Evolutionary conservation across 2,329 filamentous ascomycete genomes (phyloP), one percentile per base, ranked within the genome.

Genomic region (Basipetospora chlamydospora): DNA sequence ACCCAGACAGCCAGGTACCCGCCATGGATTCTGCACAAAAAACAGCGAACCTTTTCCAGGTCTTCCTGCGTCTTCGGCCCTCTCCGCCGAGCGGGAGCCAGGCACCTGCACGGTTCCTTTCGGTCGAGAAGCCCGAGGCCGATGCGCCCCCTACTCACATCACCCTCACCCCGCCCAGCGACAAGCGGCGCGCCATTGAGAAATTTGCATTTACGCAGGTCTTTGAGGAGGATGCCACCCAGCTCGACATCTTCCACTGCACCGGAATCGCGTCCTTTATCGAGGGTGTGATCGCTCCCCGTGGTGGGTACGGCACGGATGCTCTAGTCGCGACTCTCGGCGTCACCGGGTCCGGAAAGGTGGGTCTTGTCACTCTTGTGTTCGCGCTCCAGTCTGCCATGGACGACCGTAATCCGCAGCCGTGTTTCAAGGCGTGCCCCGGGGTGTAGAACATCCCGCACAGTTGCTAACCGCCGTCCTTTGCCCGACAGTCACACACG

Each of bases 341-440:
- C 12, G 86, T 95, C 29, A 95, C 88, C 6, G 90, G 90, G 10
- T 95, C 87, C 34, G 90, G 90, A 56, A 98, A 98, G 77, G 88
- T 93, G 48, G 33, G 49, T 40, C n/a, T n/a, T n/a, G n/a, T n/a
- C n/a, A n/a, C n/a, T n/a, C n/a, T n/a, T n/a, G n/a, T n/a, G n/a
- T 26, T 26, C 8, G 8, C 25, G 25, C 8, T n/a, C n/a, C n/a
- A n/a, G n/a, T n/a, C n/a, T n/a, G n/a, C n/a, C n/a, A n/a, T n/a
- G n/a, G n/a, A n/a, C n/a, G n/a, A n/a, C n/a, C n/a, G n/a, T n/a
- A n/a, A n/a, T n/a, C n/a, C n/a, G n/a, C n/a, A n/a, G n/a, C n/a
- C n/a, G n/a, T n/a, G n/a, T n/a, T n/a, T n/a, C n/a, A n/a, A n/a
- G n/a, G n/a, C n/a, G n/a, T n/a, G n/a, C n/a, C n/a, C n/a, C n/a